These are phyloP conservation scores for Volvox reticuliferus DNA, from an alignment of 139 green algal genomes.

Conservation along the genomic window DNA sequence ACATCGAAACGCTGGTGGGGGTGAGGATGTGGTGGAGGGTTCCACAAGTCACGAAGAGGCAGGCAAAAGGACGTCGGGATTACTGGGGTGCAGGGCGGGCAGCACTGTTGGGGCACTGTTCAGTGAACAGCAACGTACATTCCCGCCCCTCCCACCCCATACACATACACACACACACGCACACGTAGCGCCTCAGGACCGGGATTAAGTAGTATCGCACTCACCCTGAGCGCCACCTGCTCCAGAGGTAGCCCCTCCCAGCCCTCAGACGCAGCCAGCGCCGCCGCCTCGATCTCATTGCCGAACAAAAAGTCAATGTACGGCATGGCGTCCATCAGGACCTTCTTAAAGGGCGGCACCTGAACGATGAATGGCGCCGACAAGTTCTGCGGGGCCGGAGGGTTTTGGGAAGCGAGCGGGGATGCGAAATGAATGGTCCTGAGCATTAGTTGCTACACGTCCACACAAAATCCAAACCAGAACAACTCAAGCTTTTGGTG, in stretches of 20 bases:
- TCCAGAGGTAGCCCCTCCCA: slow-evolving; percentile 89
- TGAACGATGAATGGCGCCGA: slow-evolving; percentile 97
- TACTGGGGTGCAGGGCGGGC: too few relatives aligned
- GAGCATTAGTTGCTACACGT: too few relatives aligned
- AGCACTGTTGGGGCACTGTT: background rate
- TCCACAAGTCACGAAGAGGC: too few relatives aligned
- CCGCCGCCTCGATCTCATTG: slow-evolving; percentile 96
- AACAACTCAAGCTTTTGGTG: too few relatives aligned
- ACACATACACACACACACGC: background rate
- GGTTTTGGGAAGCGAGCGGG: slow-evolving; percentile 6
- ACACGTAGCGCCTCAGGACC: too few relatives aligned
- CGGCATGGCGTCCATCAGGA: slow-evolving; percentile 85
- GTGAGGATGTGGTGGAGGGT: too few relatives aligned
- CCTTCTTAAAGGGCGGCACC: slow-evolving; percentile 88
- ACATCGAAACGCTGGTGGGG: too few relatives aligned
- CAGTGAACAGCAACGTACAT: background rate
- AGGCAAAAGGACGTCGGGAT: too few relatives aligned
- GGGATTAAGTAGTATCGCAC: background rate
- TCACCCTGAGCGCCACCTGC: slow-evolving; percentile 81
- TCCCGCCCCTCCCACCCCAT: background rate
- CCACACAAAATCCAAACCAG: too few relatives aligned
- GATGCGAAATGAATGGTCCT: background rate
- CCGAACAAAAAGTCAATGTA: slow-evolving; percentile 98
- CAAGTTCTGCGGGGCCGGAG: slow-evolving; percentile 84
- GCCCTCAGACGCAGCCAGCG: slow-evolving; percentile 93